These are phyloP conservation scores for Fulvia fulva DNA, from an alignment of 2,329 filamentous ascomycete genomes.

Conservation along the genomic window DNA sequence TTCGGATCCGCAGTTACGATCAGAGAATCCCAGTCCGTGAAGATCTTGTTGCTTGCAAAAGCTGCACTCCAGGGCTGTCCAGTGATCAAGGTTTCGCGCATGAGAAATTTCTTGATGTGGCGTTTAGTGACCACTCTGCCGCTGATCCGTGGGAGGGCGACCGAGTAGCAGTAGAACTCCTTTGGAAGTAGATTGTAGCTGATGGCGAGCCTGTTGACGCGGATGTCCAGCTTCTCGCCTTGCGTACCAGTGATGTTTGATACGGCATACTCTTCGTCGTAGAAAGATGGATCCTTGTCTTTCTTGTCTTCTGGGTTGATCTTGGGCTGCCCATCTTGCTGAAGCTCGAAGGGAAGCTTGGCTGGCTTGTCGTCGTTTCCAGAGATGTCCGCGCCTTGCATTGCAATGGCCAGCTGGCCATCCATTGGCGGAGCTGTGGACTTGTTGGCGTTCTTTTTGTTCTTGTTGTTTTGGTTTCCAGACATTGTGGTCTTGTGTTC, in stretches of 20 bases:
- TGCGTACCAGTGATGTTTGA: background rate
- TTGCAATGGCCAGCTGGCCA: background rate
- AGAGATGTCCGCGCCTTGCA: background rate
- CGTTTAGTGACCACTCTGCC: background rate
- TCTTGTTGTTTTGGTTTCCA: background rate
- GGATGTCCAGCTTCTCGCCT: background rate
- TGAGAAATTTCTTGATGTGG: background rate
- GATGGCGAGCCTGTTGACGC: conserved; percentile 2
- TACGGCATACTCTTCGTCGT: background rate
- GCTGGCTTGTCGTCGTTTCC: background rate
- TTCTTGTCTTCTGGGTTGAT: background rate
- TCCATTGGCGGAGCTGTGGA: background rate
- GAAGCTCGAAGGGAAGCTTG: no score
- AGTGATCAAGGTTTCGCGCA: background rate
- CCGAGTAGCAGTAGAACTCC: background rate
- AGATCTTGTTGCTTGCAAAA: background rate
- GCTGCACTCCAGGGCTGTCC: background rate
- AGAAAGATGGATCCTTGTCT: background rate
- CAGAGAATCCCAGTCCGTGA: background rate
- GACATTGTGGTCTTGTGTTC: background rate
- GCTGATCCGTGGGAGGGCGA: background rate
- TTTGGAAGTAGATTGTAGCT: no score
- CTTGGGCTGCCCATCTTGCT: no score
- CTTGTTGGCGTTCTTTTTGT: background rate
- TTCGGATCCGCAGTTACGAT: background rate